phyloP scores from a whole-genome alignment of 495 filamentous ascomycete genomes.

The Staphylotrichum longicolle region DNA sequence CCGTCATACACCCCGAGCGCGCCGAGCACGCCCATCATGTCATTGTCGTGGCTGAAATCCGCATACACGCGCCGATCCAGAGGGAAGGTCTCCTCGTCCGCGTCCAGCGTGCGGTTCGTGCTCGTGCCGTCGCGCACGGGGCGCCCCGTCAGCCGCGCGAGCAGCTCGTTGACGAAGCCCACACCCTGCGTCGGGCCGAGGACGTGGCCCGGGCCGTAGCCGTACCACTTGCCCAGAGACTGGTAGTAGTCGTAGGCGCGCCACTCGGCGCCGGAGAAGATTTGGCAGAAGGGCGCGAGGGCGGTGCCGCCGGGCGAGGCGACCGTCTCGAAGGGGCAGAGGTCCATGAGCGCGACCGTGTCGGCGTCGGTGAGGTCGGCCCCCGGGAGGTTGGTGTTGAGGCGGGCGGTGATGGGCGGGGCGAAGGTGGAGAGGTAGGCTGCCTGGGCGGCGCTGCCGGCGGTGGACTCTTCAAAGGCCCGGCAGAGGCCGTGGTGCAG shows the following conservation, averaged over 20 bases:
- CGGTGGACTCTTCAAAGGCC: constrained; percentile 54
- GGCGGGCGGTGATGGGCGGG: constrained; percentile 57
- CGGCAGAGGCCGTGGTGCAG: constrained; percentile 69
- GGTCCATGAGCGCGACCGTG: constrained; percentile 71
- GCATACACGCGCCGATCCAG: constrained; percentile 65
- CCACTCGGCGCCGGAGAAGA: constrained; percentile 73
- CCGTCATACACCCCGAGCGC: constrained; percentile 72
- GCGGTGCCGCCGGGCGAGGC: constrained; percentile 31
- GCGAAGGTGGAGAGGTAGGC: constrained; percentile 58
- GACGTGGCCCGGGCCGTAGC: constrained; percentile 65
- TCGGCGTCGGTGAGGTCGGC: constrained; percentile 55
- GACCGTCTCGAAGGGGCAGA: constrained; percentile 80
- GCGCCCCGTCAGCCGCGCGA: constrained; percentile 67
- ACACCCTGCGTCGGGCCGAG: constrained; percentile 79
- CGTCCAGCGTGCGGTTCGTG: constrained; percentile 71
- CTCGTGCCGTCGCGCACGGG: constrained; percentile 68
- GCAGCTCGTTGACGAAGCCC: constrained; percentile 79
- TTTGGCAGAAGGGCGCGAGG: constrained; percentile 63
- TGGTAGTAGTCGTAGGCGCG: constrained; percentile 72
- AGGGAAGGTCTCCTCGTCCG: constrained; percentile 61
- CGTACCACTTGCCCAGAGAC: constrained; percentile 76
- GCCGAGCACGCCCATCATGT: constrained; percentile 68
- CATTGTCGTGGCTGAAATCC: constrained; percentile 88
- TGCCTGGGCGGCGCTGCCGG: constrained; percentile 48
- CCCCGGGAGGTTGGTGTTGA: constrained; percentile 61